phyloP scores from a whole-genome alignment of 495 filamentous ascomycete species.

The Daldinia caldariorum region DNA sequence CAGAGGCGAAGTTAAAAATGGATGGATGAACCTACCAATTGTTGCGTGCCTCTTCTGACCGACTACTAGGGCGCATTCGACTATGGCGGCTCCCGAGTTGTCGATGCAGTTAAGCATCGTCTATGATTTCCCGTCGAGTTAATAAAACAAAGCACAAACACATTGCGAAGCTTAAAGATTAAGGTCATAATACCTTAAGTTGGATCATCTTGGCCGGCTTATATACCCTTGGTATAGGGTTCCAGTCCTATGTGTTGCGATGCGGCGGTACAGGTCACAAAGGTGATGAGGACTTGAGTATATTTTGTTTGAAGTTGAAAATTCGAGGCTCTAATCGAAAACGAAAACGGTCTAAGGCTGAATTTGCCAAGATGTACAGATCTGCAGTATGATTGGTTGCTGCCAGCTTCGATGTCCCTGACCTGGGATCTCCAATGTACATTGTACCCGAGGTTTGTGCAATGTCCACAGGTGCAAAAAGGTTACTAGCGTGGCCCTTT shows the following conservation, averaged over 20 bases:
- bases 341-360: slow-evolving; percentile 32
- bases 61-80: slow-evolving; percentile 93
- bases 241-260: slow-evolving; percentile 26
- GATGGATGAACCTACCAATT: slow-evolving; percentile 72
- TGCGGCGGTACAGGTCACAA: slow-evolving; percentile 6
- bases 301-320: slow-evolving; percentile 33
- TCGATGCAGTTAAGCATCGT: slow-evolving; percentile 99
- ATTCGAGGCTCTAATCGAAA: slow-evolving; percentile 44
- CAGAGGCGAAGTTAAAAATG: not conserved
- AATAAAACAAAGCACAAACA: slow-evolving; percentile 35
- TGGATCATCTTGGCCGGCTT: slow-evolving; percentile 84
- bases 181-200: slow-evolving; percentile 76
- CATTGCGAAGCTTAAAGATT: not conserved
- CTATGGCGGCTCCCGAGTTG: slow-evolving; percentile 97
- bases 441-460: too few relatives aligned
- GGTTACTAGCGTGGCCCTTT: slow-evolving; percentile 12
- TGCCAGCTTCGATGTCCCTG: not conserved
- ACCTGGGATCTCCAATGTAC: not conserved
- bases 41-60: slow-evolving; percentile 89
- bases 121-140: slow-evolving; percentile 57
- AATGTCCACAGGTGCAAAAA: too few relatives aligned
- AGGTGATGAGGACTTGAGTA: not conserved
- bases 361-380: slow-evolving; percentile 6
- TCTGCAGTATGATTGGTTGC: slow-evolving; percentile 25
- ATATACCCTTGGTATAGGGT: slow-evolving; percentile 37